Percentiles rank a stretch among this genome's conserved stretches.
Evolutionary conservation across 352 stramenopile genomes (phyloP).

Genomic region (Thalassiosira livingstoniorum): DNA sequence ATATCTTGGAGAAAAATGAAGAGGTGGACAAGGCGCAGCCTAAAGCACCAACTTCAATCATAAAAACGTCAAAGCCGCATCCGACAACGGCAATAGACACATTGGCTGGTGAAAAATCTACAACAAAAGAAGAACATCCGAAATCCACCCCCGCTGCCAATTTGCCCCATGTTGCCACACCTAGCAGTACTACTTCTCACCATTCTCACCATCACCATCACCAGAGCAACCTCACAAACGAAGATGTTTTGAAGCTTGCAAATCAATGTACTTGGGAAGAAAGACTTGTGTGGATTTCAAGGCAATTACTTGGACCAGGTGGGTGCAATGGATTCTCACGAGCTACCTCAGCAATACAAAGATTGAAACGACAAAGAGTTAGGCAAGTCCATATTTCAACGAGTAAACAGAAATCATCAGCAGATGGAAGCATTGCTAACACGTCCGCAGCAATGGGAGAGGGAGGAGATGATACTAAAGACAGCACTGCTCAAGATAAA

Average conservation of each 20-base stretch:
- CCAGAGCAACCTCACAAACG: slow-evolving; percentile 35
- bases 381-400: slow-evolving; percentile 11
- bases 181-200: not conserved
- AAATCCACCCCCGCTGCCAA: too few relatives aligned
- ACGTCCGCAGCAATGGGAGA: not conserved
- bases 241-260: slow-evolving; percentile 41
- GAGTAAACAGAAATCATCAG: not conserved
- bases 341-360: slow-evolving; percentile 40
- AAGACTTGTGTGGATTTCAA: slow-evolving; percentile 47
- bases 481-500: not conserved
- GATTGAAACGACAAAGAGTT: slow-evolving; percentile 51
- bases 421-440: slow-evolving; percentile 1
- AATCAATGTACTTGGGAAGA: slow-evolving; percentile 38
- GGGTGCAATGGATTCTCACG: slow-evolving; percentile 56
- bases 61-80: too few relatives aligned
- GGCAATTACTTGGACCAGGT: slow-evolving; percentile 47
- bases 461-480: not conserved
- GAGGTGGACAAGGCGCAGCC: too few relatives aligned
- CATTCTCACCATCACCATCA: slow-evolving; percentile 17
- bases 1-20: too few relatives aligned
- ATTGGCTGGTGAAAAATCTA: too few relatives aligned
- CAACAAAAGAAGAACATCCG: too few relatives aligned
- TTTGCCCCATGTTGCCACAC: too few relatives aligned
- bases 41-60: too few relatives aligned
- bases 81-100: too few relatives aligned